phyloP scores from a whole-genome alignment of 2,329 filamentous ascomycete species.

The Neoarthrinium moseri region DNA sequence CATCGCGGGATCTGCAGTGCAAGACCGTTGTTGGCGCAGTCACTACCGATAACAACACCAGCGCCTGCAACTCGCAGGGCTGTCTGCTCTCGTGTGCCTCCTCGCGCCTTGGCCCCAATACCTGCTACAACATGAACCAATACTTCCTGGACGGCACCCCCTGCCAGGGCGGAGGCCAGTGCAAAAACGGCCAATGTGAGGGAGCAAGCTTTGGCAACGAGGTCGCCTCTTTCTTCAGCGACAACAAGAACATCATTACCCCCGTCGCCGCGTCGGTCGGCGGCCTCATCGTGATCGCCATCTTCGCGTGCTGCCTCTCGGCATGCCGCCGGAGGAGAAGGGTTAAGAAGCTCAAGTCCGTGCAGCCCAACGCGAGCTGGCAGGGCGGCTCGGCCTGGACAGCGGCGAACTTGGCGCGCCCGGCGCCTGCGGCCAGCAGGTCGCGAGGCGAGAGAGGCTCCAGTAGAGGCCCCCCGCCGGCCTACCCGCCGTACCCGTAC shows the following conservation, averaged over 20 bases:
- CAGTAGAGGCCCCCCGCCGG: constrained; percentile 1
- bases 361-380: constrained; percentile 24
- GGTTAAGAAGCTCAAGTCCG: constrained; percentile 21
- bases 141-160: constrained; percentile 92
- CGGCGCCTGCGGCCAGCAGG: neutral
- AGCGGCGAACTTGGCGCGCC: constrained; percentile 3
- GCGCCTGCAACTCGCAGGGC: constrained; percentile 70
- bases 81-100: constrained; percentile 78
- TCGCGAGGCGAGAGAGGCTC: neutral
- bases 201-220: constrained; percentile 69
- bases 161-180: constrained; percentile 78
- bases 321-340: constrained; percentile 45
- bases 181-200: constrained; percentile 73
- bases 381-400: constrained; percentile 13
- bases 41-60: constrained; percentile 72
- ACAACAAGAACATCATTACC: constrained; percentile 80
- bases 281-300: constrained; percentile 65
- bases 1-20: constrained; percentile 87
- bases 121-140: constrained; percentile 77
- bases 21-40: constrained; percentile 76
- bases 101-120: constrained; percentile 61
- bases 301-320: constrained; percentile 66
- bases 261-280: constrained; percentile 73
- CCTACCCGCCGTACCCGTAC: neutral
- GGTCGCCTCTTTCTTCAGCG: constrained; percentile 71